Evolutionary conservation across 2,329 filamentous ascomycete species (phyloP).

Genomic region (Diaporthe aspalathi): DNA sequence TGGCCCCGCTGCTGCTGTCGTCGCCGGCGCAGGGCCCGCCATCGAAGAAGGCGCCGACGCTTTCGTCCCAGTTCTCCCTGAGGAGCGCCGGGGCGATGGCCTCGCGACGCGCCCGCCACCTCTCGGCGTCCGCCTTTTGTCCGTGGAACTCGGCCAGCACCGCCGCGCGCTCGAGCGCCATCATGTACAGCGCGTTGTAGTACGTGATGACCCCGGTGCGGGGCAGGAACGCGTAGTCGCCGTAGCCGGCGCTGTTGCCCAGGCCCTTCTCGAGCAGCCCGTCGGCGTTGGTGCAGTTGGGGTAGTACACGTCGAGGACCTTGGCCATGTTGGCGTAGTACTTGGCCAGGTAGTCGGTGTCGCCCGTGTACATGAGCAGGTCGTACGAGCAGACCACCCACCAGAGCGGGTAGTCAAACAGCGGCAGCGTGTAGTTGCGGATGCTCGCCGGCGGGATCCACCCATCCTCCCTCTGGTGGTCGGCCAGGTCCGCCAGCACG

Average conservation of each 20-base stretch:
- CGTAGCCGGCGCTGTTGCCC: constrained; percentile 56
- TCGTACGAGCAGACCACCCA: constrained; percentile 63
- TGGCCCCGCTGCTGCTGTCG: constrained; percentile 40
- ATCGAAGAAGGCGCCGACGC: constrained; percentile 59
- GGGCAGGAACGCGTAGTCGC: constrained; percentile 63
- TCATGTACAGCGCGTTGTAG: constrained; percentile 63
- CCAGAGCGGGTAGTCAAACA: constrained; percentile 66
- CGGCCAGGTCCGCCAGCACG: constrained; percentile 61
- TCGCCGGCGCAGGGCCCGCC: constrained; percentile 47
- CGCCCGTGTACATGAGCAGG: constrained; percentile 61
- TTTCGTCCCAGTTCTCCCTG: constrained; percentile 54
- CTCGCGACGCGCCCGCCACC: constrained; percentile 54
- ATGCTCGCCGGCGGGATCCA: constrained; percentile 67
- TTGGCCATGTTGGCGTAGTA: constrained; percentile 56
- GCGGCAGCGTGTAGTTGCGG: constrained; percentile 57
- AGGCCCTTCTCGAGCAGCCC: constrained; percentile 49
- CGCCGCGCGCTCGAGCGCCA: constrained; percentile 58
- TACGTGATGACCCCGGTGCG: constrained; percentile 61
- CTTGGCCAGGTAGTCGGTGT: constrained; percentile 52
- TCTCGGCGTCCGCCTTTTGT: constrained; percentile 48
- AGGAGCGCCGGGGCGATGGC: constrained; percentile 51
- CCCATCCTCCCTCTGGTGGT: constrained; percentile 61
- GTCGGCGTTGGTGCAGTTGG: constrained; percentile 51
- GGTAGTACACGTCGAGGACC: constrained; percentile 60
- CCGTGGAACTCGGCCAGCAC: constrained; percentile 52